Percentiles rank a stretch among this genome's conserved stretches.
Evolutionary conservation across 1,284 basidiomycete genomes (phyloP).

Genomic region (Bjerkandera adusta): DNA sequence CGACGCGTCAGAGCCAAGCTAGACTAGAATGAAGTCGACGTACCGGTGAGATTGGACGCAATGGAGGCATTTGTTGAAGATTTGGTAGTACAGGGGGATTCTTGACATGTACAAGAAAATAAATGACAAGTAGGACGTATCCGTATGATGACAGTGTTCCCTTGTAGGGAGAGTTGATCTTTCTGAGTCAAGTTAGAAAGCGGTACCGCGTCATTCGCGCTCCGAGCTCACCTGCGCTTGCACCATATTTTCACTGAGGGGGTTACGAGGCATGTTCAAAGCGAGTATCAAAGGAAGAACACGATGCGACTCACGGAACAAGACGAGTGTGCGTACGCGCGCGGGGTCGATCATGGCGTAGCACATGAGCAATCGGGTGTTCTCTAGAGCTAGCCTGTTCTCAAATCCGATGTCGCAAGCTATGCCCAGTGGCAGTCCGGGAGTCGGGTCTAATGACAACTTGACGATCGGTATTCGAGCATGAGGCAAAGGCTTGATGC

Average conservation of each 20-base stretch:
- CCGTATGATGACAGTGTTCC: constrained; percentile 97
- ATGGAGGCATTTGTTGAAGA: constrained; percentile 84
- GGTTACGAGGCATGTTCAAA: constrained; percentile 5
- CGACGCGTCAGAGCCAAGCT: constrained; percentile 12
- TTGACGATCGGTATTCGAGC: constrained; percentile 99
- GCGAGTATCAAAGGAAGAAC: not conserved
- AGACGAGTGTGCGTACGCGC: constrained; percentile 89
- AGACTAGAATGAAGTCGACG: constrained; percentile 13
- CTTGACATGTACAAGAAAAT: constrained; percentile 96
- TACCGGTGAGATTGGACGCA: constrained; percentile 77
- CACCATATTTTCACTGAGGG: constrained; percentile 98
- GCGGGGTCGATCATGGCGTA: constrained; percentile 98
- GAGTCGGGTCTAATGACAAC: constrained; percentile 88
- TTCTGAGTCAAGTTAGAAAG: constrained; percentile 43
- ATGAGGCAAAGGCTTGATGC: constrained; percentile 94
- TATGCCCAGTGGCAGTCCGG: constrained; percentile 86
- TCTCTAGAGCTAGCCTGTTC: constrained; percentile 95
- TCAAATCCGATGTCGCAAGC: constrained; percentile 99
- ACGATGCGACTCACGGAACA: constrained; percentile 75
- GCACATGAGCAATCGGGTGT: constrained; percentile 93
- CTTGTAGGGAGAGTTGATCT: constrained; percentile 98
- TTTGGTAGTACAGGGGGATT: constrained; percentile 92
- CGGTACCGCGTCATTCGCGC: not conserved
- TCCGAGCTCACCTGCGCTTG: constrained; percentile 72
- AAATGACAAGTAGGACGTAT: constrained; percentile 96